Base-by-base conservation (phyloP, 768 basidiomycete species). In the Pleurotus giganteus region DNA sequence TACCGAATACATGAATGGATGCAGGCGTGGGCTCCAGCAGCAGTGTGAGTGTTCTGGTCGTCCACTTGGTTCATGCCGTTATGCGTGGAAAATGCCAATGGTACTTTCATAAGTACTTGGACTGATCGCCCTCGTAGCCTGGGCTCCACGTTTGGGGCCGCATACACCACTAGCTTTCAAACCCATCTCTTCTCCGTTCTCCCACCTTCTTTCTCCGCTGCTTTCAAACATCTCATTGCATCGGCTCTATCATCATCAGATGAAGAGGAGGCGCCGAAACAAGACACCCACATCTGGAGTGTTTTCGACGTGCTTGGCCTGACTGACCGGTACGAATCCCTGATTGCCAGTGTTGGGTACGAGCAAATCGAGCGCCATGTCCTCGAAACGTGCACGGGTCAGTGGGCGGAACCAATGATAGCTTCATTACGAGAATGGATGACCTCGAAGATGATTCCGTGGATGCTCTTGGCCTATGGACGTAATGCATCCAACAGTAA, bases 391-490 rank as follows among this genome's bases (percentile, higher is more conserved):
- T 93, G 89, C 63, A 70, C 80, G 8, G 83, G 78, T 2, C 79
- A 82, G 61, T 96, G 91, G 90, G 79, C 78, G 29, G 79, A 74
- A 47, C 80, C 83, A 5, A 77, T 88, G 75, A 64, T 95, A 55
- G 74, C 75, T 2, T 73, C 67, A 2, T 69, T 94, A 57, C 74
- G 87, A 46, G 67, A 74, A 15, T 95, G 93, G 91, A 92, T 95
- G 82, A 74, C 83, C 7, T 77, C 81, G 56, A 86, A 81, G 54
- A 84, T 95, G 41, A 87, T 90, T 2, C 84, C 88, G 5, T 95
- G 94, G 94, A 84, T 97, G 82, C 57, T 90, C 21, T 74, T 82
- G 64, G 86, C 91, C 39, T 94, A 91, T 61, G 91, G 88, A 0
- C 74, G 83, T 62, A 81, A 81, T 9, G 84, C 85, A 28, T 73